Conservation (phyloP, 306 rosid species). For the Begonia masoniana region DNA sequence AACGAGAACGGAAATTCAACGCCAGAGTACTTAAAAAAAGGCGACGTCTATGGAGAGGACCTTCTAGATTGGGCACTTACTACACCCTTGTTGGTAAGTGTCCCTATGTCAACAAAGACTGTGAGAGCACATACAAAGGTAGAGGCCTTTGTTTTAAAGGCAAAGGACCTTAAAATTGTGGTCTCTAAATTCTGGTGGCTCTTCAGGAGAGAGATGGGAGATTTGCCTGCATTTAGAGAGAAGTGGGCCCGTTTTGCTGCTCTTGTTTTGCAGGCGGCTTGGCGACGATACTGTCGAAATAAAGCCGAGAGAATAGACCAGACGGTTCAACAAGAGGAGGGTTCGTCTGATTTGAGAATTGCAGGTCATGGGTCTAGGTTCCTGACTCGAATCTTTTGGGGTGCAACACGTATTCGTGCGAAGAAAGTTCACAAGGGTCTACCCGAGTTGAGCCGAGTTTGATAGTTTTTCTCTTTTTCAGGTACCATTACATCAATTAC, state of each 20-base stretch:
- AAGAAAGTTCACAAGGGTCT: no score
- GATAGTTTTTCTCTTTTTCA: no score
- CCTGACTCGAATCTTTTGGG: no score
- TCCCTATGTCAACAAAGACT: conserved; percentile 8
- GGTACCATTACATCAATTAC: no score
- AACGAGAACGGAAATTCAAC: neutral
- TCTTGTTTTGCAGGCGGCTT: conserved; percentile 8
- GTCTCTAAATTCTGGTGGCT: conserved; percentile 16
- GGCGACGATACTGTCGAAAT: conserved; percentile 3
- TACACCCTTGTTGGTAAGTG: neutral
- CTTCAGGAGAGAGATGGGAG: neutral
- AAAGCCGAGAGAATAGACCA: neutral
- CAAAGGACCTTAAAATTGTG: conserved; percentile 2
- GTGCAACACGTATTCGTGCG: no score
- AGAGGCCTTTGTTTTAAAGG: conserved; percentile 5
- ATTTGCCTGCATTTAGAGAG: conserved; percentile 2
- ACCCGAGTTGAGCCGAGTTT: no score
- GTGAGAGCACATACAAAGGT: conserved; percentile 5
- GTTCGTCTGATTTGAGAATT: neutral
- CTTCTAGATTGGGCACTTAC: neutral
- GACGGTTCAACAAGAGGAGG: neutral
- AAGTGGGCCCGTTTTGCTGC: conserved; percentile 7
- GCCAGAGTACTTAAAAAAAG: neutral
- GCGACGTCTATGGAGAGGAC: neutral
- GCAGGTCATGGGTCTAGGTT: no score